Conservation (phyloP, 2,329 filamentous ascomycete species). For the Ascochyta koolunga region DNA sequence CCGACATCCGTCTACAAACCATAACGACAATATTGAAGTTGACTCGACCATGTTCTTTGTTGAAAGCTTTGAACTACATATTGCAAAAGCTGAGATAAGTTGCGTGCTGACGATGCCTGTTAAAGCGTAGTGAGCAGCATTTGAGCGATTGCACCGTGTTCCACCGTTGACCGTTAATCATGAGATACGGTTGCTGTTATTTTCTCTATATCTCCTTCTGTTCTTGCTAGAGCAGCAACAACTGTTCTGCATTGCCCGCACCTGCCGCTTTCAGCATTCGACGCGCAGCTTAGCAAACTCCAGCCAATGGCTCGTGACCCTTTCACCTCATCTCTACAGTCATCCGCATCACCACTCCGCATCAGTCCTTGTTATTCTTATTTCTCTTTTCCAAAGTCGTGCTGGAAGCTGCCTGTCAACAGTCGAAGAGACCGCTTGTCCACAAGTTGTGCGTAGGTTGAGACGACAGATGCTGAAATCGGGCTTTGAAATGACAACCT, state of each 20-base stretch:
- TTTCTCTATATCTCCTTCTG: background rate
- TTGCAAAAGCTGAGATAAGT: too few relatives aligned
- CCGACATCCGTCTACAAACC: too few relatives aligned
- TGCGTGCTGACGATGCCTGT: too few relatives aligned
- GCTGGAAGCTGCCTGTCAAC: background rate
- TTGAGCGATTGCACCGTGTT: too few relatives aligned
- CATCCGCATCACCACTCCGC: background rate
- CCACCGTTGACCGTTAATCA: too few relatives aligned
- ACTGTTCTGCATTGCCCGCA: background rate
- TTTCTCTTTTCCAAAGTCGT: background rate
- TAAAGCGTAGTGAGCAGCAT: too few relatives aligned
- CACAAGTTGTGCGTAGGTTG: background rate
- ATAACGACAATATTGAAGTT: too few relatives aligned
- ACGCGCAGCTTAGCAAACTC: background rate
- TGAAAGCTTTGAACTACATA: too few relatives aligned
- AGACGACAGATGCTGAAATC: background rate
- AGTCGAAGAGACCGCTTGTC: background rate
- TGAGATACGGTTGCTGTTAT: background rate
- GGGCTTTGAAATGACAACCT: background rate
- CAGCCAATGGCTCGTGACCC: background rate
- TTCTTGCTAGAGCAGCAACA: background rate
- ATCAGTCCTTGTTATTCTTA: background rate
- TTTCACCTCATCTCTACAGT: background rate
- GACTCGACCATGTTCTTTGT: too few relatives aligned
- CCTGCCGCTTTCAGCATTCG: background rate